Evolutionary conservation across 257 asterid species (phyloP), one percentile per base, ranked within the genome.

Genomic region (Henckelia pumila): DNA sequence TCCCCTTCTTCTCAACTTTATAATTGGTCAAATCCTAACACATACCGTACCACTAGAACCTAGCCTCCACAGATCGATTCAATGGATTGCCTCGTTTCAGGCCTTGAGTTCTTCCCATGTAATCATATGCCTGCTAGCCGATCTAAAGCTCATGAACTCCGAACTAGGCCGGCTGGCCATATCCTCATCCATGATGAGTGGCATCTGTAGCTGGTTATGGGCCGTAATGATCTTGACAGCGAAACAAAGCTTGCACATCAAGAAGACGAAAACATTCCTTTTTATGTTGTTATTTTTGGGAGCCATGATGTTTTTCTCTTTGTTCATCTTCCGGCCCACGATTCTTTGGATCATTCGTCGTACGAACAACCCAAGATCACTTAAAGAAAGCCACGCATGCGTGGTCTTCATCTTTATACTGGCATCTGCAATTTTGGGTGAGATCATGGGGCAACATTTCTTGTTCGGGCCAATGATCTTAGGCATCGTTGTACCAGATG

Each of bases 111-210:
- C 86, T 2, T 75, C 70, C 71, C 83, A 78, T 50, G 83, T 66
- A 40, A 78, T 76, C 30, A 67, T 75, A 67, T 72, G 81, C 63
- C 71, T 81, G 21, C 50, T 81, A 13, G 67, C 78, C 33, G 83
- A 78, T 59, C 73, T 81, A 17, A 78, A 76, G 71, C 73, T 81
- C 37, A 58, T 81, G 73, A 81, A 75, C 8, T 75, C 83, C 8
- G 81, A 77, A 2, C 62, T 81, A 3, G 86, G 86, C 10, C 67
- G 65, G 69, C 35, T 71, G 26, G 86, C 86, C 24, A 33, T 75
- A 59, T 73, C 86, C n/a, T 75, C 86, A 3, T 81, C 86, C 61
- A 56, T 73, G 76, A 70, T 81, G 4, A 72, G 79, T 49, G 81
- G 83, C 52, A 30, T 65, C 8, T 78, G 82, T n/a, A 67, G 79